phyloP scores from a whole-genome alignment of 139 green algal species.

The Chlamydomonas eustigma region DNA sequence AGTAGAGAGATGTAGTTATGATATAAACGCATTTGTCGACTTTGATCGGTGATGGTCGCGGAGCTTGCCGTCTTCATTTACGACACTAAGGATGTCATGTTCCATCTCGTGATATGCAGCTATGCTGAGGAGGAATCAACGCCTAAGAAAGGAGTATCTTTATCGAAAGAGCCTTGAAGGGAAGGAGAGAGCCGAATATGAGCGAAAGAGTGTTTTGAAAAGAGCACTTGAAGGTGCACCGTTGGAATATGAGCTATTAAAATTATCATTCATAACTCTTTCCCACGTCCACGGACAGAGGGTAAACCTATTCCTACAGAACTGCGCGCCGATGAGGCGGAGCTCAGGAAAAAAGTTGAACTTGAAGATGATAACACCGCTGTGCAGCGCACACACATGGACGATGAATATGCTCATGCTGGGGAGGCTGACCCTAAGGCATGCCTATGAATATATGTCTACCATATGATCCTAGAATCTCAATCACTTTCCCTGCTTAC shows the following conservation, averaged over 20 bases:
- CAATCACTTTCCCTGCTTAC: too few species aligned
- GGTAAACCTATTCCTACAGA: constrained; percentile 96
- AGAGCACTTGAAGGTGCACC: constrained; percentile 81
- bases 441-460: constrained; percentile 36
- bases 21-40: too few species aligned
- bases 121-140: constrained; percentile 72
- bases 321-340: constrained; percentile 65
- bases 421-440: constrained; percentile 85
- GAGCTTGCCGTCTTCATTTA: too few species aligned
- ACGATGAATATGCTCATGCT: constrained; percentile 96
- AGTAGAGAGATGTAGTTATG: too few species aligned
- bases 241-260: too few species aligned
- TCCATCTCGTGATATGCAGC: too few species aligned
- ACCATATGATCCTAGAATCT: too few species aligned
- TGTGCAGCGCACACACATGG: constrained; percentile 71
- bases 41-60: too few species aligned
- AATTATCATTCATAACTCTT: neutral
- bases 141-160: constrained; percentile 91
- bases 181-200: constrained; percentile 87
- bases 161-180: constrained; percentile 95
- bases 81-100: too few species aligned
- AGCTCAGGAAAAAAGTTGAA: constrained; percentile 77
- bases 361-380: constrained; percentile 97
- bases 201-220: constrained; percentile 89
- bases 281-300: constrained; percentile 57